Base-by-base conservation (phyloP, 1,139 yeast species). In the Eremothecium sinecaudum region DNA sequence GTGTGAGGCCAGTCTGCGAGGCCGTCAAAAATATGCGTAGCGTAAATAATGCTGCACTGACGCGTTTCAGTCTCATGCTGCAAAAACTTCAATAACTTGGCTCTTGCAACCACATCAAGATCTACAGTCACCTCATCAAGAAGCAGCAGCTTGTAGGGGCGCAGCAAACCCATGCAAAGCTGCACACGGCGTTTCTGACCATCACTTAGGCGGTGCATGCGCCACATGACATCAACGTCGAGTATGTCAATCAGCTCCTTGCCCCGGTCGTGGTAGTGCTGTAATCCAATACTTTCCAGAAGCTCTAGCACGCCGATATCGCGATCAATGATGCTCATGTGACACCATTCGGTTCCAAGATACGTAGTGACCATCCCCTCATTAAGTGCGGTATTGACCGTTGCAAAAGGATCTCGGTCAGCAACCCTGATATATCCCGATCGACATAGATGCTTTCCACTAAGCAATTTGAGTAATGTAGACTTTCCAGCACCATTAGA, bases 401-500 rank as follows among this genome's bases (percentile, higher is more conserved):
- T 56, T 15, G 72, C 66, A 61, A 90, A 90, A 1, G 98, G 98
- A 51, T 90, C 94, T 36, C 72, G 65, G 1, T 94, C 95, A 24
- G 84, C 83, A 13, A 90, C 69, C 11, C 44, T 34, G 28, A 79
- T 64, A 17, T 67, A 60, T 0, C 95, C 96, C 20, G 71, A 65
- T 37, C 77, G 75, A 41, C 93, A 79, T 41, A 90, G 67, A 2
- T 93, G 84, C 51, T 87, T 90, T 6, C 98, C 98, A 1, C 97
- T 94, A 20, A 90, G 63, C 10, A 90, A 71, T 51, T 77, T 74
- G 42, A 90, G 66, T 31, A 90, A 59, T 0, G 98, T 90, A 1
- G 95, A 82, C 57, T 90, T 90, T 4, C 98, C 98, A 2, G 98
- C 97, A 15, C 98, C 98, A 51, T 90, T 90, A 18, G 97, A 94